Conservation (phyloP, 2,329 filamentous ascomycete species). For the Aspergillus persii region DNA sequence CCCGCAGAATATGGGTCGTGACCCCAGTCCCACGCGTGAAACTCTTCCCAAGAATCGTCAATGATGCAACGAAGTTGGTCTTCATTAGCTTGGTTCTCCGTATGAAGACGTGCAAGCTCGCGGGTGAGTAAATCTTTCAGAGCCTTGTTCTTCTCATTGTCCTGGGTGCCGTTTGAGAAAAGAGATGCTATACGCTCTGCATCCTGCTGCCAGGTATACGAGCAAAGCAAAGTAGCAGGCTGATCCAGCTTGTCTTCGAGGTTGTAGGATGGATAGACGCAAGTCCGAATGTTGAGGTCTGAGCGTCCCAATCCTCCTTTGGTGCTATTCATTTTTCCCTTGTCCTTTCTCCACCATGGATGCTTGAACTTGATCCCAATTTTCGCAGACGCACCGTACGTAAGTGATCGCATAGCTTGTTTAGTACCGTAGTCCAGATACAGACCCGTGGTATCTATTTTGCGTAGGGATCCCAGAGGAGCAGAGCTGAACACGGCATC, state of each 20-base stretch:
- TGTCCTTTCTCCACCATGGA: neutral
- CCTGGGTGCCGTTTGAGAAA: neutral
- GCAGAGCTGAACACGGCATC: too few relatives aligned
- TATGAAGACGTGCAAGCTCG: neutral
- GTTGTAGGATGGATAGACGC: neutral
- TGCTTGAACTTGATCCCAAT: too few relatives aligned
- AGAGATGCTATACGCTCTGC: neutral
- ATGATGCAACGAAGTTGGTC: neutral
- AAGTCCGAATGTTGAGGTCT: neutral
- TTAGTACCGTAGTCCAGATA: too few relatives aligned
- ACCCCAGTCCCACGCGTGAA: neutral
- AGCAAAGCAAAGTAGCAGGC: neutral
- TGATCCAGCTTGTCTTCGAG: too few relatives aligned
- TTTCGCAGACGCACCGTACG: too few relatives aligned
- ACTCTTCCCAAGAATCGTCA: neutral
- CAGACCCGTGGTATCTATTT: too few relatives aligned
- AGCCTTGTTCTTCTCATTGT: neutral
- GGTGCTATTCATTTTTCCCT: too few relatives aligned
- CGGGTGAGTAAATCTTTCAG: neutral
- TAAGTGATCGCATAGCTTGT: too few relatives aligned
- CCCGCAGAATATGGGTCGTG: neutral
- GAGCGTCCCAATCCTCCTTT: neutral
- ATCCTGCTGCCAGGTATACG: neutral
- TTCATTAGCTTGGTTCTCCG: neutral
- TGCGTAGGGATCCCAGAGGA: too few relatives aligned